Evolutionary conservation across 495 filamentous ascomycete species (phyloP).

Genomic region (Tuber microsphaerosporum): DNA sequence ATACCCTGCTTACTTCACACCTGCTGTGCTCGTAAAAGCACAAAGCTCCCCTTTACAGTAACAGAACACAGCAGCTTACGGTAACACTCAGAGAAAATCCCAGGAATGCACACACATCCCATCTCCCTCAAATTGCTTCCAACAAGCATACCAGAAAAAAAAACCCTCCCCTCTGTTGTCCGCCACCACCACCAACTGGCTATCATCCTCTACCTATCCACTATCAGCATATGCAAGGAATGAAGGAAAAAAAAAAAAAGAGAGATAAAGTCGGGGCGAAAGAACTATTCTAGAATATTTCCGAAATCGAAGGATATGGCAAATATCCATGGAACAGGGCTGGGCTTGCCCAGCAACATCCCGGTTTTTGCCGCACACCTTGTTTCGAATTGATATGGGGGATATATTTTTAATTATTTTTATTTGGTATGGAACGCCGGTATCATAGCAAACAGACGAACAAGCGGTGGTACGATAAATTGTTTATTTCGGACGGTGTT

Average conservation of each 20-base stretch:
- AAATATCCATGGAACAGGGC: neutral
- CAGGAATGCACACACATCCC: neutral
- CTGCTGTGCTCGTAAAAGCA: neutral
- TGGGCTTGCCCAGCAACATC: neutral
- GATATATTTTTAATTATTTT: neutral
- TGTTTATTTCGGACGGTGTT: neutral
- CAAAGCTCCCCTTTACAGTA: neutral
- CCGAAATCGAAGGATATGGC: neutral
- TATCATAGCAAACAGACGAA: neutral
- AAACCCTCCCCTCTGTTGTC: neutral
- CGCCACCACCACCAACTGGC: neutral
- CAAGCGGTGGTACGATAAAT: neutral
- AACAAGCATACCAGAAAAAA: neutral
- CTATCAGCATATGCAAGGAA: neutral
- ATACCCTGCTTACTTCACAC: neutral
- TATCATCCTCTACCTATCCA: neutral
- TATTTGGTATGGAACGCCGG: neutral
- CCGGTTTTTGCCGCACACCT: neutral
- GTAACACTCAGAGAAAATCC: neutral
- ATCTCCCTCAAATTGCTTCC: no score
- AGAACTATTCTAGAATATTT: slow-evolving; percentile 1
- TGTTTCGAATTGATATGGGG: neutral
- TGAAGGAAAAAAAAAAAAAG: neutral
- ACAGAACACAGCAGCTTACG: neutral
- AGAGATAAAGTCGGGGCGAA: neutral